These are phyloP conservation scores for Arxiozyma slooffiae DNA, from an alignment of 1,139 yeast species.

Conservation along the genomic window DNA sequence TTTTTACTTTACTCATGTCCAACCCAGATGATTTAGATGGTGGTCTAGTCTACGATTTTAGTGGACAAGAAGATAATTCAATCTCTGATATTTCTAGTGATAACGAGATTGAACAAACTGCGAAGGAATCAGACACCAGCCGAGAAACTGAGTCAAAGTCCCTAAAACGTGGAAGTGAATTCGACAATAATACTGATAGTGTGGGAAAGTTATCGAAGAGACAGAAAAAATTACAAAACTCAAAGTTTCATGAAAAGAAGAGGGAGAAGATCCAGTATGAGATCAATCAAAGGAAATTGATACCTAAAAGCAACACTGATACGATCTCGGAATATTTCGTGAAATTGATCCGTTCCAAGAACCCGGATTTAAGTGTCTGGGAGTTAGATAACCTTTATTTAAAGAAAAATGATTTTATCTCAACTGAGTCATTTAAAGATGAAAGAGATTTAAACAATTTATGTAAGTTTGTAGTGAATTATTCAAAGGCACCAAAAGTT, in stretches of 20 bases:
- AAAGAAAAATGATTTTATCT: constrained; percentile 25
- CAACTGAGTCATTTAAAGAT: constrained; percentile 21
- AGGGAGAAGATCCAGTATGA: constrained; percentile 26
- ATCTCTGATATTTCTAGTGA: constrained; percentile 6
- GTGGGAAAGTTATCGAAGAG: constrained; percentile 21
- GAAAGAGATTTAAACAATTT: constrained; percentile 23
- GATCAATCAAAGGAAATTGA: constrained; percentile 20
- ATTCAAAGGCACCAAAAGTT: constrained; percentile 27
- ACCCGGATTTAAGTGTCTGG: constrained; percentile 29
- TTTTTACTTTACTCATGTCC: constrained; percentile 22
- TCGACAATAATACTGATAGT: constrained; percentile 5
- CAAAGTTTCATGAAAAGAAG: constrained; percentile 25
- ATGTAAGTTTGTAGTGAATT: constrained; percentile 20
- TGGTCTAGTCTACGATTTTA: constrained; percentile 24
- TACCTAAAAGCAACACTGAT: constrained; percentile 23
- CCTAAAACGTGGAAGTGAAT: neutral
- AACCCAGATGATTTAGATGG: constrained; percentile 30
- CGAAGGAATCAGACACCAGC: constrained; percentile 5
- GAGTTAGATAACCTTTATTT: constrained; percentile 30
- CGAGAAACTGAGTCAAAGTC: constrained; percentile 4
- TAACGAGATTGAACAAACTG: constrained; percentile 5
- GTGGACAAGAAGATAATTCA: constrained; percentile 7
- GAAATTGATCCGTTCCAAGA: constrained; percentile 23
- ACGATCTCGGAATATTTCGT: constrained; percentile 27
- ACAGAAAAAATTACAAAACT: constrained; percentile 26